phyloP scores from a whole-genome alignment of 2,329 filamentous ascomycete species.

The Nigrograna mackinnonii region DNA sequence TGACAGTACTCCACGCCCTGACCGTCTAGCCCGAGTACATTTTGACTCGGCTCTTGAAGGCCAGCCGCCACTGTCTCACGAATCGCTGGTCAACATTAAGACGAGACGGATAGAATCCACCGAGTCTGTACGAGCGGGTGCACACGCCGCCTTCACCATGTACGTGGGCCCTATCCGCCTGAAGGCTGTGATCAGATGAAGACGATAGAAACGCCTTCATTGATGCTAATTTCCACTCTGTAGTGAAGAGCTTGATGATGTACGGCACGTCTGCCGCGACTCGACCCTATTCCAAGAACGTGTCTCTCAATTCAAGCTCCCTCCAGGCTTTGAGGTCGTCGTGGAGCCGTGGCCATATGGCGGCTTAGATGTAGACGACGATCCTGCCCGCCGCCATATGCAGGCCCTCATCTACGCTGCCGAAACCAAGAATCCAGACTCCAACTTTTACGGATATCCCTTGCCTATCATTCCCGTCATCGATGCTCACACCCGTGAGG shows the following conservation, averaged over 20 bases:
- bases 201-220: no score
- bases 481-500: constrained; percentile 60
- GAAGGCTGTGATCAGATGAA: no score
- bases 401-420: no score
- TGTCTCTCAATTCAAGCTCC: constrained; percentile 62
- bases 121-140: no score
- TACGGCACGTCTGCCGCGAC: no score
- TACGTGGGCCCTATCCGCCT: no score
- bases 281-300: no score
- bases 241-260: no score
- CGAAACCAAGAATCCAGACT: constrained; percentile 50
- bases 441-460: constrained; percentile 67
- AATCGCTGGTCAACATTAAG: constrained; percentile 61
- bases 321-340: constrained; percentile 59
- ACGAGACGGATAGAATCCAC: constrained; percentile 51
- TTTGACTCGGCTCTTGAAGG: constrained; percentile 62
- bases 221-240: no score
- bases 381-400: not conserved
- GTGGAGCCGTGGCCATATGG: constrained; percentile 74
- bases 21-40: constrained; percentile 56
- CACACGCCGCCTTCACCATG: no score
- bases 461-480: constrained; percentile 65
- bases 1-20: constrained; percentile 54
- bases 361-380: constrained; percentile 7
- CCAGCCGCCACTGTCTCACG: constrained; percentile 63